Evolutionary conservation across 2,329 filamentous ascomycete species (phyloP), one percentile per base, ranked within the genome.

Genomic region (Aspergillus calidoustus): DNA sequence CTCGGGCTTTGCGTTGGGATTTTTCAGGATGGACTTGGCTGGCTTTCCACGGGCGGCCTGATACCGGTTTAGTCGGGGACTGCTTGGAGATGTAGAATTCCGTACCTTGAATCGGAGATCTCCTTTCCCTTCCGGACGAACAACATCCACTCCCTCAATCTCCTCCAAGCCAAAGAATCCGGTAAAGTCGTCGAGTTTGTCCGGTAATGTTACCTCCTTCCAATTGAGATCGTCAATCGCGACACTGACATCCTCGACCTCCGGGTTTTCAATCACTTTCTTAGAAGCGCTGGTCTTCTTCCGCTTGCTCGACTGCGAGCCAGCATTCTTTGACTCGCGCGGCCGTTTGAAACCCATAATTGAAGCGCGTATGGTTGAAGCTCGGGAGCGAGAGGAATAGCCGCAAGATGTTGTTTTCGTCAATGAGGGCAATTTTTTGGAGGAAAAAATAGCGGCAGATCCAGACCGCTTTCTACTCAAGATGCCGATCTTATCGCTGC

Each of bases 111-210:
- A 82, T 59, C 74, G 72, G 46, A 82, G 58, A 43, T 77, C 69
- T 41, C 80, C 83, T 56, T 83, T 79, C 7, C 87, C 87, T 31
- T 89, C 83, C 25, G 83, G 79, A 64, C 84, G 86, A 47, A 96
- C 81, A n/a, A 99, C 84, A 31, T 97, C 91, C 1, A 99, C 91
- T 55, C 91, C 92, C 17, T 96, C 91, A 51, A 98, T 89, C 71
- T 98, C 93, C 71, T 99, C 93, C 1, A 99, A 80, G 0, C 91
- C 93, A 70, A 89, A 96, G 76, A 99, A 97, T 0, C 95, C 95
- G 66, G 96, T 93, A n/a, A 91, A 91, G 78, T 97, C 92, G 50
- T 94, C 88, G 69, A 93, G 83, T 72, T 90, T 88, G 72, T 93
- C 91, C 7, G 92, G 91, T 69, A 90, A 80, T 41, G 80, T 74